Evolutionary conservation across 2,329 filamentous ascomycete genomes (phyloP), one percentile per base, ranked within the genome.

Genomic region (Cladosporium sp.): DNA sequence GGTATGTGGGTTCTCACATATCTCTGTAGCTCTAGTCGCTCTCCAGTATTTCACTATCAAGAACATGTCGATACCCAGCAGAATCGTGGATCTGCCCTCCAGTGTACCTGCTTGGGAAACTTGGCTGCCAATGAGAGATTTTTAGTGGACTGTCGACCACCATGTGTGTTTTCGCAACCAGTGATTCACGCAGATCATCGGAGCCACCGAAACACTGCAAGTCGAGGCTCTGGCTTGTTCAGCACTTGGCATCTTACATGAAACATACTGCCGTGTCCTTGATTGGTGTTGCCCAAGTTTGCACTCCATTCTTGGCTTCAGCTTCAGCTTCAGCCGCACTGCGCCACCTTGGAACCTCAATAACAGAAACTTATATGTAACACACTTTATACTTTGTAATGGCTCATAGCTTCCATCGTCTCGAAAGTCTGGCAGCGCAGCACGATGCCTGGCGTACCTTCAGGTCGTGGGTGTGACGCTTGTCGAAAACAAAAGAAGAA

Each of bases 361-460:
- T 28, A 18, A n/a, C n/a, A n/a, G n/a, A n/a, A 21, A 28, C 3
- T n/a, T 30, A 34, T 28, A 56, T 34, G 6, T 56, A 2, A 51
- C 28, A 8, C 1, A n/a, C 14, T 28, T 51, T 51, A 51, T 51
- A 46, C n/a, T 46, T 46, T 46, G 2, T 4, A 23, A 46, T 8
- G 7, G 8, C n/a, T 21, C n/a, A 11, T 3, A 5, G 39, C 2
- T 5, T 10, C n/a, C 3, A 21, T 23, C 32, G 13, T 39, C n/a
- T 39, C 5, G 21, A 57, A 8, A 18, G 1, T 11, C 6, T 25
- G 2, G 13, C 28, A 62, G 32, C 48, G n/a, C 13, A 39, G 6
- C 46, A 58, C 6, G 7, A 69, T 69, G 67, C 67, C 67, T 14
- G 67, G 67, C 10, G 69, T 71, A 76, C 76, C 77, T 76, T 65